These are phyloP conservation scores for Paramecium tetraurelia DNA, from an alignment of 73 alveolate species.

Conservation along the genomic window DNA sequence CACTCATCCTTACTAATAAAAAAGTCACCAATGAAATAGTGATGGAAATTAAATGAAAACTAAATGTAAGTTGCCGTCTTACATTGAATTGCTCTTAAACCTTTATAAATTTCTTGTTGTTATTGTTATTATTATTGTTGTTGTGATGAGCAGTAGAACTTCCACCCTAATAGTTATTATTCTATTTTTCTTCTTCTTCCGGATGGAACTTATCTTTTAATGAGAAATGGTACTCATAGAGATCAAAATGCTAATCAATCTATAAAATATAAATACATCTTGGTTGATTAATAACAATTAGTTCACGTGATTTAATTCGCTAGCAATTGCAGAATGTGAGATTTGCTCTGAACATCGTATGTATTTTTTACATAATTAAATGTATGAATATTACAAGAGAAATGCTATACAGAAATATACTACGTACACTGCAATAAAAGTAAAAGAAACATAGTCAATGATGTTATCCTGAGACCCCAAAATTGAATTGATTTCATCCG, in stretches of 20 bases:
- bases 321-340: not conserved
- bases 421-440: not conserved
- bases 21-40: not conserved
- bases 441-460: not conserved
- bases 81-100: not conserved
- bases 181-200: not conserved
- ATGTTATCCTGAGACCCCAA: not conserved
- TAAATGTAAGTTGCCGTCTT: not conserved
- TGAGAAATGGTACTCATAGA: constrained; percentile 27
- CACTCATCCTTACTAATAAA: not conserved
- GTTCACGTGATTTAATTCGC: not conserved
- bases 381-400: not conserved
- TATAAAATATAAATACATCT: not conserved
- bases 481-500: not conserved
- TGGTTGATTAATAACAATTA: not conserved
- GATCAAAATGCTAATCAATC: not conserved
- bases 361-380: constrained; percentile 14
- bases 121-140: not conserved
- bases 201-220: not conserved
- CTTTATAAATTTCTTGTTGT: not conserved
- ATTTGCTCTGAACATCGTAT: constrained; percentile 30
- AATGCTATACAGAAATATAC: not conserved
- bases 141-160: not conserved
- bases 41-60: not conserved
- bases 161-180: not conserved